These are phyloP conservation scores for Chlamydomonas incerta DNA, from an alignment of 139 green algal genomes.

Conservation along the genomic window DNA sequence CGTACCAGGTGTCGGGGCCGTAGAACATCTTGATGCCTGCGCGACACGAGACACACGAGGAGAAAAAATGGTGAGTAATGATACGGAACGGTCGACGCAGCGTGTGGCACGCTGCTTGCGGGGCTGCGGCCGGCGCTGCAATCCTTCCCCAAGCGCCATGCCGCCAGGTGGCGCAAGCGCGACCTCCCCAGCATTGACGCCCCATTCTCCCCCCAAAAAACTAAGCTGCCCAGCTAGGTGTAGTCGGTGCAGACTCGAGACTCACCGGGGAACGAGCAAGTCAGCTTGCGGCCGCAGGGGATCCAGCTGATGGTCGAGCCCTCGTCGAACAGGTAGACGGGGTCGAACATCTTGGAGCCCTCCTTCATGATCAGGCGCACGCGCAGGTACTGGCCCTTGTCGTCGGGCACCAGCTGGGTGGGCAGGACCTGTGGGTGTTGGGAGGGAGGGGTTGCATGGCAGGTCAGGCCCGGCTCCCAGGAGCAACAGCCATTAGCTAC, in stretches of 20 bases:
- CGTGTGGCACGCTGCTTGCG: too few species aligned
- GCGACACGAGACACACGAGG: neutral
- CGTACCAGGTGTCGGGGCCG: conserved; percentile 96
- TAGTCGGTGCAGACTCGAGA: too few species aligned
- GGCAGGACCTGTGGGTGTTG: conserved; percentile 88
- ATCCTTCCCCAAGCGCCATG: too few species aligned
- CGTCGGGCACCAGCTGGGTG: conserved; percentile 99
- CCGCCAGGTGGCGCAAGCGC: too few species aligned
- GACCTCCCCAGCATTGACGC: too few species aligned
- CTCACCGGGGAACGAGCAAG: conserved; percentile 96
- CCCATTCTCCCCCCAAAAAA: too few species aligned
- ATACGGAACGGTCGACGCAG: too few species aligned
- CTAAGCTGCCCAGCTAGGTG: too few species aligned
- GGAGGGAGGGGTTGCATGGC: neutral
- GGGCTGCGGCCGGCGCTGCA: too few species aligned
- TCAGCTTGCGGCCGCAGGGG: conserved; percentile 99
- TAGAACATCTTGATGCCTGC: conserved; percentile 92
- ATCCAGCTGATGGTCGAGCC: conserved; percentile 99
- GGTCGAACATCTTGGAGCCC: conserved; percentile 88
- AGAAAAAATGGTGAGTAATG: too few species aligned
- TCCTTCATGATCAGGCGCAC: conserved; percentile 99
- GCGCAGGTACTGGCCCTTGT: conserved; percentile 98
- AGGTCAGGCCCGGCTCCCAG: too few species aligned
- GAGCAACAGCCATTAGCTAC: too few species aligned
- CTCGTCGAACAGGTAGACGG: conserved; percentile 98